Conservation (phyloP, 2,329 filamentous ascomycete species). For the Coleophoma cylindrospora region DNA sequence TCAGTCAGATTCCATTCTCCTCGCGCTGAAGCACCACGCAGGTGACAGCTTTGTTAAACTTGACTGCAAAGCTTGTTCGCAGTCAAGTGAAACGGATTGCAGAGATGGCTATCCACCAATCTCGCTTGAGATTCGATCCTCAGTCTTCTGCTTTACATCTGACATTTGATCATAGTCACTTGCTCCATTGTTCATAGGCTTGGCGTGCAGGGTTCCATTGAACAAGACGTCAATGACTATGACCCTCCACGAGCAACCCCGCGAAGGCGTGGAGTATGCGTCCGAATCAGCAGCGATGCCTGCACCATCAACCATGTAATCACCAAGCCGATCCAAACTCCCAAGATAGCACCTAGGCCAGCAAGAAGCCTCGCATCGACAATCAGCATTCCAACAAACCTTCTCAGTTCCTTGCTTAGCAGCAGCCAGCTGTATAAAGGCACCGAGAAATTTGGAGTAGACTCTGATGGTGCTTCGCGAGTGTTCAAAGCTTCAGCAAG, state of each 20-base stretch:
- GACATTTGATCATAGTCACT: background rate
- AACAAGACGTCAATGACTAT: no score
- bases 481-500: slow-evolving; percentile 38
- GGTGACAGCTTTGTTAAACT: no score
- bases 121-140: background rate
- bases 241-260: background rate
- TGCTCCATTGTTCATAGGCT: no score
- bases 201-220: no score
- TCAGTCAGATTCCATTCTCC: no score
- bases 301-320: slow-evolving; percentile 21
- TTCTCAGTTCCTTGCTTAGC: slow-evolving; percentile 11
- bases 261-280: slow-evolving; percentile 1
- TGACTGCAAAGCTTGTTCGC: no score
- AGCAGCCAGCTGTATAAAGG: slow-evolving; percentile 19
- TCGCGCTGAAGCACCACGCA: no score
- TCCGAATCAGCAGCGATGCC: slow-evolving; percentile 9
- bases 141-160: background rate
- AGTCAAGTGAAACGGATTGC: no score
- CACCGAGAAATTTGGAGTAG: slow-evolving; percentile 7
- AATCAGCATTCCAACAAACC: slow-evolving; percentile 8
- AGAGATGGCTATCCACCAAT: no score
- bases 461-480: background rate
- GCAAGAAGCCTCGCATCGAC: slow-evolving; percentile 15
- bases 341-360: slow-evolving; percentile 19
- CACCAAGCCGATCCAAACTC: slow-evolving; percentile 21